Evolutionary conservation across 441 rosid species (phyloP), one percentile per base, ranked within the genome.

Genomic region (Pelargonium cotyledonis): DNA sequence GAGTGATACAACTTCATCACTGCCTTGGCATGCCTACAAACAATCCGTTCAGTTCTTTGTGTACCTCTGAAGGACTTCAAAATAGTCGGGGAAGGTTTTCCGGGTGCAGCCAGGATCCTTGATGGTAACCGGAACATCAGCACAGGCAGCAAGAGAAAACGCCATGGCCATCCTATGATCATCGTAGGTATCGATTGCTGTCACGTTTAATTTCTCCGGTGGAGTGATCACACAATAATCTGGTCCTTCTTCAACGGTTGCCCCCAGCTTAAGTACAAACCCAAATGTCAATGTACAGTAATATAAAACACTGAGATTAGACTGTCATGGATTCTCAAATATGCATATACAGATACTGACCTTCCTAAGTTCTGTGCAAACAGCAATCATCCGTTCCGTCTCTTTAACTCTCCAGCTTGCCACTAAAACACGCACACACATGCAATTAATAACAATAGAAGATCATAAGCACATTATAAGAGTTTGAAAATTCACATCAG

Each of bases 351-450:
- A 31, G 7, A 38, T 67, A 49, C 70, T 66, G 51, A 92, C 99
- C 95, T 95, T 92, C 75, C 92, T 69, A 35, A 95, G 92, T 72
- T 95, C 99, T 3, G 97, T 95, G 90, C 96, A 95, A 70, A 95
- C 80, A 1, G 99, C 99, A 71, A 92, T 83, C 99, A 95, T 95
- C 46, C 98, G 80, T 78, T 95, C 99, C 0, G 96, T 95, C 78
- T 95, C 99, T 79, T 95, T 95, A 69, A 92, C 99, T 77, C 99
- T 88, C 99, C 99, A 92, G 77, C 99, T 95, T 60, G 97, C 99
- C 83, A 95, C 98, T 95, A 80, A 49, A 64, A 9, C 14, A 9
- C 3, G 35, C 35, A 31, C 3, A 31, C 35, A 31, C 35, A 31
- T 4, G 35, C 35, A 31, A 31, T 31, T 31, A 31, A 31, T 31